Percentiles rank a stretch among this genome's conserved stretches.
Evolutionary conservation across 495 filamentous ascomycete genomes (phyloP).

Genomic region (Pyrenula massariospora): DNA sequence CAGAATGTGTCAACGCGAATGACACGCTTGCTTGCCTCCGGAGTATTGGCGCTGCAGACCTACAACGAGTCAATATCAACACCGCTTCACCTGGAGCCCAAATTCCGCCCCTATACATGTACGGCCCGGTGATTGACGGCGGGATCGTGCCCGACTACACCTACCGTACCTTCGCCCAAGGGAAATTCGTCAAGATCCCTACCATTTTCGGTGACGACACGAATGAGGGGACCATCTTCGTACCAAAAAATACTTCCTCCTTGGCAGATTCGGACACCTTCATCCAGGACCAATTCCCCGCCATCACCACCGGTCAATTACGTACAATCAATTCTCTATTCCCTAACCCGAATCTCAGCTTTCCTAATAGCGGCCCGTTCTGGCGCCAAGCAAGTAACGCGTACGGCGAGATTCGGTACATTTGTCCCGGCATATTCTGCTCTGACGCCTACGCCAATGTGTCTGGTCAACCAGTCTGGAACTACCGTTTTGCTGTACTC

Average conservation of each 20-base stretch:
- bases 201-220: constrained; percentile 60
- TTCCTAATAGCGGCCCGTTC: constrained; percentile 34
- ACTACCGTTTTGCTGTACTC: constrained; percentile 56
- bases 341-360: constrained; percentile 23
- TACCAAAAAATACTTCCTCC: constrained; percentile 34
- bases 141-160: constrained; percentile 49
- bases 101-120: constrained; percentile 41
- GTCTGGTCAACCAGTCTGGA: constrained; percentile 34
- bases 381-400: constrained; percentile 49
- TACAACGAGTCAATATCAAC: constrained; percentile 42
- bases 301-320: constrained; percentile 39
- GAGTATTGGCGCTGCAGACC: constrained; percentile 25
- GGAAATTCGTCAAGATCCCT: constrained; percentile 55
- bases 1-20: constrained; percentile 32
- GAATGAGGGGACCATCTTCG: constrained; percentile 59
- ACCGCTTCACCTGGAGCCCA: constrained; percentile 41
- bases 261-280: constrained; percentile 38
- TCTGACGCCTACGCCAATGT: constrained; percentile 24
- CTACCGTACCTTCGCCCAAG: constrained; percentile 42
- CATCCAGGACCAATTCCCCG: constrained; percentile 51
- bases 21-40: constrained; percentile 50
- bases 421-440: constrained; percentile 52
- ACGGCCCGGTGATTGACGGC: constrained; percentile 45
- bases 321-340: constrained; percentile 45
- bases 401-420: constrained; percentile 68